These are phyloP conservation scores for Vigna trinervia DNA, from an alignment of 306 rosid genomes.

Conservation along the genomic window DNA sequence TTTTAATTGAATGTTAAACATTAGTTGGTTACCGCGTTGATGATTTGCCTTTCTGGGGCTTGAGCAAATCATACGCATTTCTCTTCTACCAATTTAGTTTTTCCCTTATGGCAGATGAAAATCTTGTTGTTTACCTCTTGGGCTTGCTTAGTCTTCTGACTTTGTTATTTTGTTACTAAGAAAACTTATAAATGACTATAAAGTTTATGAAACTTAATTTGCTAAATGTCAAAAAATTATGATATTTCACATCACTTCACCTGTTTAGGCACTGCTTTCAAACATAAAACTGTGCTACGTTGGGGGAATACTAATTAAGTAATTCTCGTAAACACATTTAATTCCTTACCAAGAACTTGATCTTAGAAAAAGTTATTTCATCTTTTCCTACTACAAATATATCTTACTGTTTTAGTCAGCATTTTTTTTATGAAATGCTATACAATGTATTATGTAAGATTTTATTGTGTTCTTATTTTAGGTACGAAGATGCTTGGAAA, in stretches of 20 bases:
- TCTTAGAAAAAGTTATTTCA: neutral
- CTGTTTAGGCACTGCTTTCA: conserved; percentile 29
- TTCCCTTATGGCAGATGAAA: conserved; percentile 31
- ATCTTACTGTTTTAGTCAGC: conserved; percentile 10
- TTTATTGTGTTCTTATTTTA: conserved; percentile 45
- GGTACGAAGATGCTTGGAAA: conserved; percentile 82
- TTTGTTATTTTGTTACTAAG: conserved; percentile 11
- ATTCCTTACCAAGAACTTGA: conserved; percentile 10
- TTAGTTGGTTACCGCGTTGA: neutral
- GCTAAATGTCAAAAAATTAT: conserved; percentile 18
- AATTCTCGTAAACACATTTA: neutral
- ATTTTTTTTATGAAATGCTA: neutral
- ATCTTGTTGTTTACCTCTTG: conserved; percentile 9
- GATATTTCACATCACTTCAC: conserved; percentile 30
- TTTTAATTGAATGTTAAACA: neutral
- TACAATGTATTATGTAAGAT: conserved; percentile 3
- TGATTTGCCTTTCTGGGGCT: conserved; percentile 13
- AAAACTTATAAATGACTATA: conserved; percentile 1
- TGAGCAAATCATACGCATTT: conserved; percentile 19
- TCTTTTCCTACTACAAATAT: neutral
- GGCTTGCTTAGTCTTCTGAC: neutral
- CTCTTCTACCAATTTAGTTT: conserved; percentile 29
- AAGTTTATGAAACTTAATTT: conserved; percentile 2
- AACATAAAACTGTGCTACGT: neutral
- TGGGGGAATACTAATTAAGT: conserved; percentile 4